These are phyloP conservation scores for Herpotrichia juniperi DNA, from an alignment of 2,329 filamentous ascomycete species.

Conservation along the genomic window DNA sequence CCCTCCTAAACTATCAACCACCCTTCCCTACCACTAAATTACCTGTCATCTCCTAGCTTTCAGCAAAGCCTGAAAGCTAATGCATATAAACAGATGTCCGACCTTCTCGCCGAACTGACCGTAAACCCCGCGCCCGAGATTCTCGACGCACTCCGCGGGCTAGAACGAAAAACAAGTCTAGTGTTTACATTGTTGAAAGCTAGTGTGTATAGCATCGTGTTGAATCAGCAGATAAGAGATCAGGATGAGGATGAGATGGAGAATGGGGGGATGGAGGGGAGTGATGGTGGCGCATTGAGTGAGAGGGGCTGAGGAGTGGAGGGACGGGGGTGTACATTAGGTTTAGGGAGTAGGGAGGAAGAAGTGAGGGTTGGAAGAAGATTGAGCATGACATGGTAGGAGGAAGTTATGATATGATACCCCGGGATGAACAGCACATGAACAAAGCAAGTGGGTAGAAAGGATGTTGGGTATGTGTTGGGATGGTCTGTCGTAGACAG, in stretches of 20 bases:
- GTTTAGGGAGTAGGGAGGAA: slow-evolving; percentile 22
- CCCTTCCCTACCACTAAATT: slow-evolving; percentile 1
- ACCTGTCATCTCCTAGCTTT: slow-evolving; percentile 2
- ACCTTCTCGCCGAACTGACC: slow-evolving; percentile 70
- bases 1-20: slow-evolving; percentile 1
- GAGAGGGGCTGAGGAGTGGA: slow-evolving; percentile 1
- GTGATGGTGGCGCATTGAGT: slow-evolving; percentile 21
- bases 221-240: slow-evolving; percentile 79
- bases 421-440: slow-evolving; percentile 1
- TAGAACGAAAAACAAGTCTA: slow-evolving; percentile 92
- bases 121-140: slow-evolving; percentile 72
- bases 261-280: slow-evolving; percentile 30
- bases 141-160: slow-evolving; percentile 80
- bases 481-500: slow-evolving; percentile 1
- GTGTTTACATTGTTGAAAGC: slow-evolving; percentile 97
- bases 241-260: slow-evolving; percentile 32
- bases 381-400: not conserved
- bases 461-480: not conserved
- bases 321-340: slow-evolving; percentile 1
- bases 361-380: slow-evolving; percentile 29
- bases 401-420: slow-evolving; percentile 18
- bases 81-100: slow-evolving; percentile 50
- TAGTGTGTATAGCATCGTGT: slow-evolving; percentile 96
- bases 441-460: not conserved
- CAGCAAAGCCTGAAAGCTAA: slow-evolving; percentile 61